Base-by-base conservation (phyloP, 495 filamentous ascomycete genomes). In the Penicillium pulvis region DNA sequence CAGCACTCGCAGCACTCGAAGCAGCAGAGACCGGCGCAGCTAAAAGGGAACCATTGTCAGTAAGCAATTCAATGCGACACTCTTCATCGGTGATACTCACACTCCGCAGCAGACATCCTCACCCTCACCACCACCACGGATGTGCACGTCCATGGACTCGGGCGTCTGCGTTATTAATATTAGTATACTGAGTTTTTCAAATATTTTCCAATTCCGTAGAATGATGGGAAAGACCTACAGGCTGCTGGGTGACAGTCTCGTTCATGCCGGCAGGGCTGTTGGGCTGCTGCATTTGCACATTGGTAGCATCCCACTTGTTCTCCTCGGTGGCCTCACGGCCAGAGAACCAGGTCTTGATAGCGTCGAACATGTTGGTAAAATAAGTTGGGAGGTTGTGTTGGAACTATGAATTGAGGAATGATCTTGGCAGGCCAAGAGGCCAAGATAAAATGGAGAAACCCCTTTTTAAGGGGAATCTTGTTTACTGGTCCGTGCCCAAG, bases 1-100 rank as follows among this genome's bases (percentile, higher is more conserved):
- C 60, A 63, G 52, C 56, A 63, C 43, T 61, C 59, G 50, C 53
- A 61, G 59, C 59, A 61, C 44, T 63, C 60, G 47, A 63, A 63
- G 56, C 60, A 63, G 53, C 56, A 59, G 33, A 63, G 52, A 44
- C 56, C 60, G 39, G 60, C 60, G 17, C 60, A 63, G 47, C 60
- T 63, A 53, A 51, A 49, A 23, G 39, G 17, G 12, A 23, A 12
- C 17, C 0, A 36, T 41, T 12, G 33, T 48, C 28, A 41, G 17
- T 19, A 24, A 44, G 2, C 10, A 12, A 8, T 20, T 24, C 36
- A 20, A 17, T 10, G 6, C 35, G 7, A 50, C 14, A 51, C 1
- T 0, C 12, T 31, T 24, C 7, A 16, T 41, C 16, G 16, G 16
- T 4, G 24, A 19, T 58, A 58, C 60, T 63, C 26, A 63, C 60